Percentiles rank a stretch among this genome's conserved stretches.
phyloP scores from a whole-genome alignment of 768 basidiomycete genomes.

The Russula brevipes region DNA sequence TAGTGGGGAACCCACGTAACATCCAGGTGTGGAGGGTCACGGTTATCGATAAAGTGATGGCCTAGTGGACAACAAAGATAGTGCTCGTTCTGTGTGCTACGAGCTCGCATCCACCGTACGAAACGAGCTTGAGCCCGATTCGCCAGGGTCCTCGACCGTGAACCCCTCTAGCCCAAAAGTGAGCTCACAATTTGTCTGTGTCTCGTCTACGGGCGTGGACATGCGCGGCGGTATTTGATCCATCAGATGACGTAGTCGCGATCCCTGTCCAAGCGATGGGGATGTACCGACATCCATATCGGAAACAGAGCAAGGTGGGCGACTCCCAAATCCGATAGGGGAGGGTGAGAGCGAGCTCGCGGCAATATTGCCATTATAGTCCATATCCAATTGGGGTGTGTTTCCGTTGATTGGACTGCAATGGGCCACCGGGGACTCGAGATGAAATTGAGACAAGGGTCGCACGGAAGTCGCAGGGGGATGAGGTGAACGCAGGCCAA shows the following conservation, averaged over 20 bases:
- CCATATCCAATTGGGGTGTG: neutral
- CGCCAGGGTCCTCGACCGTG: neutral
- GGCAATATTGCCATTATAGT: neutral
- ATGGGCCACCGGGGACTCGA: neutral
- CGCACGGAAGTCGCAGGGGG: neutral
- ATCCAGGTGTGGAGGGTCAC: too few species aligned
- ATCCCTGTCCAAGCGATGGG: neutral
- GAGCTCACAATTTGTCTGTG: constrained; percentile 9
- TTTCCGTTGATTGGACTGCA: neutral
- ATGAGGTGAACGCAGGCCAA: constrained; percentile 44
- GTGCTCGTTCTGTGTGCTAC: too few species aligned
- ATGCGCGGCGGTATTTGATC: neutral
- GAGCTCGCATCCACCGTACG: neutral
- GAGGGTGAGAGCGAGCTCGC: neutral
- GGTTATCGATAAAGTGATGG: too few species aligned
- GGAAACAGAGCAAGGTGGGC: neutral
- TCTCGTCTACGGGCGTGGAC: neutral
- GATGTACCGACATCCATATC: neutral
- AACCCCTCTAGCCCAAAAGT: constrained; percentile 16
- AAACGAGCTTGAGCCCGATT: neutral
- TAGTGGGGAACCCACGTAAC: too few species aligned
- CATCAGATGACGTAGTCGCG: neutral
- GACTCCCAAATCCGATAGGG: neutral
- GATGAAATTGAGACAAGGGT: neutral
- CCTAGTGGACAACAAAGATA: too few species aligned